Evolutionary conservation across 2,329 filamentous ascomycete genomes (phyloP).

Genomic region (Canariomyces notabilis): DNA sequence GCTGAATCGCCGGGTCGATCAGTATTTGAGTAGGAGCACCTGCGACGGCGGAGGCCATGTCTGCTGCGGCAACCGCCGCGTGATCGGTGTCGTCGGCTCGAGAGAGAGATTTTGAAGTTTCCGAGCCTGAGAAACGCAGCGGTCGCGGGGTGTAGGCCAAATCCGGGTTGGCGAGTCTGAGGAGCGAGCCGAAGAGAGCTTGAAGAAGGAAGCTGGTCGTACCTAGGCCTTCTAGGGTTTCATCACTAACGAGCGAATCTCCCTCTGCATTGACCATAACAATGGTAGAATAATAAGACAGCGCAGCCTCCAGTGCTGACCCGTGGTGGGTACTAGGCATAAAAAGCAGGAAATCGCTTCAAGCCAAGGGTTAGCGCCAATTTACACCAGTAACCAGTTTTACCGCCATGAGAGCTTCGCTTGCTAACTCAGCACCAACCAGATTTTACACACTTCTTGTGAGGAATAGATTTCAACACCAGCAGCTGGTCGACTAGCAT

Average conservation of each 20-base stretch:
- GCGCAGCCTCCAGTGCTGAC: constrained; percentile 71
- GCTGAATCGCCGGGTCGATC: constrained; percentile 11
- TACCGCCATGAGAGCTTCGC: background rate
- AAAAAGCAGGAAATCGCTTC: constrained; percentile 88
- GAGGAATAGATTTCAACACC: background rate
- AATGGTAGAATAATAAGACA: constrained; percentile 87
- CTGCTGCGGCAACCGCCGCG: background rate
- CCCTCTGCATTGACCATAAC: constrained; percentile 89
- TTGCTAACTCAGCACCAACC: constrained; percentile 1
- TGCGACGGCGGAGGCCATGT: constrained; percentile 11
- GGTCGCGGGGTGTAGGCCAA: constrained; percentile 9
- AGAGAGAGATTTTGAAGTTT: background rate
- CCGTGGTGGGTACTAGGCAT: constrained; percentile 62
- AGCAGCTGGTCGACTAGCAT: background rate
- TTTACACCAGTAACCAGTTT: background rate
- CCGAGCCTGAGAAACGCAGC: constrained; percentile 10
- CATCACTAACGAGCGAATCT: constrained; percentile 87
- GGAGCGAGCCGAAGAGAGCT: constrained; percentile 70
- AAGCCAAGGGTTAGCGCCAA: constrained; percentile 11
- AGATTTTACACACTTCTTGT: no score
- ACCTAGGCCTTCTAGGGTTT: constrained; percentile 91
- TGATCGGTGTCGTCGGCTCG: constrained; percentile 8
- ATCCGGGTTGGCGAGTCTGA: constrained; percentile 53
- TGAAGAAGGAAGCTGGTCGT: constrained; percentile 67
- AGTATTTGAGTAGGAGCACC: constrained; percentile 11